Base-by-base conservation (phyloP, 306 rosid species). In the Pterocarpus macrocarpus region DNA sequence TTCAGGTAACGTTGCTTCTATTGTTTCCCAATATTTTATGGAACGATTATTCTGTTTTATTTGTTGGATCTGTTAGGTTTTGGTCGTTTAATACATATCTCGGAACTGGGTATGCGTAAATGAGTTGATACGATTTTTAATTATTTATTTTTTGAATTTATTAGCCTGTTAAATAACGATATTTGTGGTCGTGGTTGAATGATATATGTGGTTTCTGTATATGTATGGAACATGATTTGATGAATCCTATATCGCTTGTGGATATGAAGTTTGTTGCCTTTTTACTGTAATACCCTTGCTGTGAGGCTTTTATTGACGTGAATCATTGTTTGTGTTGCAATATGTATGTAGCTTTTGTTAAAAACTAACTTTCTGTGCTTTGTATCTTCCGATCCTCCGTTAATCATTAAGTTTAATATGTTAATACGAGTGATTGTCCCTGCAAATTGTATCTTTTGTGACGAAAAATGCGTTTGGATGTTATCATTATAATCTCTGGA, bases 1-100 rank as follows among this genome's bases (percentile, higher is more conserved):
- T 36, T 12, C 82, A 74, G 80, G 80, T 78, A 49, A 69, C 34
- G 43, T 47, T 61, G 68, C 4, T 62, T 34, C 2, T 73, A 17
- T 56, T 56, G 33, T 77, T 22, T 78, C 5, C 1, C 14, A 50
- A 8, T 55, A 9, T 47, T 58, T 56, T 34, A 5, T 34, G 0
- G 61, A 7, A 5, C 41, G 43, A 69, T 12, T 34, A 73, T 41
- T 71, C 32, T 16, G 33, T 17, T 39, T 75, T n/a, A 7, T 59
- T 62, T 4, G 34, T 13, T 76, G 5, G 76, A 69, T 82, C 76
- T 64, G 22, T 44, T 71, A 32, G 17, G 36, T 67, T 75, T 55
- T 35, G 0, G 3, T 34, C 13, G 69, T 63, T 53, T 32, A 44
- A 50, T 35, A 7, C 2, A 58, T 47, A 14, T 63, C 32, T 2